These are phyloP conservation scores for Micractinium sp. DNA, from an alignment of 139 green algal species.

Conservation along the genomic window DNA sequence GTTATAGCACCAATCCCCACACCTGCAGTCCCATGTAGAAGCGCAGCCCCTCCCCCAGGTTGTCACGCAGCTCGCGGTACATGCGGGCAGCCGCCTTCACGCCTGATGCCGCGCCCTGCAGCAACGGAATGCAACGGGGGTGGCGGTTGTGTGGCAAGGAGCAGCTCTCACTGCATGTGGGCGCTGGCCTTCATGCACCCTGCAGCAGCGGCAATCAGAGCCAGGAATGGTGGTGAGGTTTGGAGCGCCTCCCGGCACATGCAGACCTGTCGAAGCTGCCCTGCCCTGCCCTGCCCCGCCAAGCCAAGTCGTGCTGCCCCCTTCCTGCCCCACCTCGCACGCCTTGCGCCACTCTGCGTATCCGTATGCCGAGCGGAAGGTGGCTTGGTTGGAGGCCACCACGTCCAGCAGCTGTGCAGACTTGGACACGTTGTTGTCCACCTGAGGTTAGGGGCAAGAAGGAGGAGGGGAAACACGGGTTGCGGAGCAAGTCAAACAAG, in stretches of 20 bases:
- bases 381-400: constrained; percentile 47
- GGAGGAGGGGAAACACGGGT: not conserved
- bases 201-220: too few species aligned
- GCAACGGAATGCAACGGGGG: not conserved
- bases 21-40: constrained; percentile 89
- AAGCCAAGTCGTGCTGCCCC: too few species aligned
- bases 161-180: not conserved
- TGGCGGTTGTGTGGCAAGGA: not conserved
- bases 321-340: constrained; percentile 54
- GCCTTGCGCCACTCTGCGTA: constrained; percentile 65
- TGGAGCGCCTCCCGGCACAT: too few species aligned
- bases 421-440: constrained; percentile 68
- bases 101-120: constrained; percentile 48
- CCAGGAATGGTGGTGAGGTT: not conserved
- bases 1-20: not conserved
- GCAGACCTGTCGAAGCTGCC: too few species aligned
- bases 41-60: constrained; percentile 83
- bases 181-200: too few species aligned
- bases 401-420: constrained; percentile 67
- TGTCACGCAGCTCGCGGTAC: constrained; percentile 80
- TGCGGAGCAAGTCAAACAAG: too few species aligned
- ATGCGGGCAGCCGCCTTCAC: constrained; percentile 43
- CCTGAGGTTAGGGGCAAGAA: constrained; percentile 18
- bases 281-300: too few species aligned
- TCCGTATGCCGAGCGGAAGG: constrained; percentile 55